Evolutionary conservation across 495 filamentous ascomycete genomes (phyloP), one percentile per base, ranked within the genome.

Genomic region (Staphylotrichum tortipilum): DNA sequence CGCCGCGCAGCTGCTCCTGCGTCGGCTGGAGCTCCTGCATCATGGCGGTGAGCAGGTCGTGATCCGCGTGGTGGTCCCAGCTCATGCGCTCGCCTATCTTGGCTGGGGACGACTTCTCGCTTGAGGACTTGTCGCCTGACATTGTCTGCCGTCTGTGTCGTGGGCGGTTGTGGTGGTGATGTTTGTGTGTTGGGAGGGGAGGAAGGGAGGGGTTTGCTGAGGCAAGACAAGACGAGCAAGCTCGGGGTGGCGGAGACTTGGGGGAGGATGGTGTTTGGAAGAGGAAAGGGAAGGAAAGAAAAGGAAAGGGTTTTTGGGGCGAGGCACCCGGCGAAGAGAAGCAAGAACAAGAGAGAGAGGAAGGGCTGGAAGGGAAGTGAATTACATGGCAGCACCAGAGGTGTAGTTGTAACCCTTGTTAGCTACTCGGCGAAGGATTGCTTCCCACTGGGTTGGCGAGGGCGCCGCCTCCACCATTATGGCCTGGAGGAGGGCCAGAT

Each of bases 401-500:
- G 55, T 56, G 42, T 68, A 68, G 7, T 11, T n/a, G 40, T 64
- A 68, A 18, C 60, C 58, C 18, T 61, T 57, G 2, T 17, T 21
- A 0, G 9, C 9, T 1, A 64, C 56, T 7, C 44, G 34, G 0
- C 24, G 38, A 1, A 60, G 41, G 38, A 67, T 54, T 18, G 30
- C 26, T 0, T 61, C 50, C 64, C 65, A 68, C 38, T 66, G 41
- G 0, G 22, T 3, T 1, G 45, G 19, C 4, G 1, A 44, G 3
- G 59, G 59, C 31, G 57, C 51, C 1, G 50, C 52, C 28, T 54
- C 47, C 0, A 41, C 48, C 10, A 68, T 49, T 8, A 69, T 22
- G 5, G 63, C 65, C 28, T 61, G 57, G 5, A 68, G 58, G 12
- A 69, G 50, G 10, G 59, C 49, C 14, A 64, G 49, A 30, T 65